phyloP scores from a whole-genome alignment of 768 basidiomycete species.

The Jaapia argillacea region DNA sequence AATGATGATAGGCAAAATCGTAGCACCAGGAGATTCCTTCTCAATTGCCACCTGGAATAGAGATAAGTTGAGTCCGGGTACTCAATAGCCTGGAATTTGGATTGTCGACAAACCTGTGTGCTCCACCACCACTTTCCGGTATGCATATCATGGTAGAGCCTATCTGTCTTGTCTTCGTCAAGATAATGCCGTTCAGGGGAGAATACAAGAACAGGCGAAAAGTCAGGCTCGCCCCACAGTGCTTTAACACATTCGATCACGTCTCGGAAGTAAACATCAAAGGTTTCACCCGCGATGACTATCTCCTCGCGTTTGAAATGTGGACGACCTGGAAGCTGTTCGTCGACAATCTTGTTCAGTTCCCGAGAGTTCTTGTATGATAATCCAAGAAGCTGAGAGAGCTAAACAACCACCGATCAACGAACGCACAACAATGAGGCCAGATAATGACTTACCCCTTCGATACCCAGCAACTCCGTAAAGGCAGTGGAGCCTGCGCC shows the following conservation, averaged over 20 bases:
- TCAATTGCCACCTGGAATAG: not conserved
- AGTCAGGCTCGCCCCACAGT: conserved; percentile 1
- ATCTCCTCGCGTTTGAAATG: not conserved
- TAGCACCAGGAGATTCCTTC: conserved; percentile 9
- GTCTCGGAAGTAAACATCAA: conserved; percentile 2
- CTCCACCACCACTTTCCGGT: conserved; percentile 13
- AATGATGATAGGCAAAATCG: conserved; percentile 18
- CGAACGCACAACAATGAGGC: not conserved
- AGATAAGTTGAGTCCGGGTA: not conserved
- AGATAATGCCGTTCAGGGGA: conserved; percentile 4
- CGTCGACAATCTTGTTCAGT: conserved; percentile 1
- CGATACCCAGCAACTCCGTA: not conserved
- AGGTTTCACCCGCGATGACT: not conserved
- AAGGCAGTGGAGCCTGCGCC: conserved; percentile 1
- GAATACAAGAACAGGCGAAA: conserved; percentile 2
- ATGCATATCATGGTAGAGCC: conserved; percentile 7
- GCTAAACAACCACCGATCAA: not conserved
- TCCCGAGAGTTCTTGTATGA: not conserved
- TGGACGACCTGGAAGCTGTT: not conserved
- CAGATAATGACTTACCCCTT: not conserved
- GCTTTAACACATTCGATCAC: conserved; percentile 5
- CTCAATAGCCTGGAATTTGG: not conserved
- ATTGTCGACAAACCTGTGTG: conserved; percentile 7
- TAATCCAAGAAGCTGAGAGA: not conserved
- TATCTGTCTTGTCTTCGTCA: not conserved